phyloP scores from a whole-genome alignment of 2,329 filamentous ascomycete genomes.

The Cercospora sp. region DNA sequence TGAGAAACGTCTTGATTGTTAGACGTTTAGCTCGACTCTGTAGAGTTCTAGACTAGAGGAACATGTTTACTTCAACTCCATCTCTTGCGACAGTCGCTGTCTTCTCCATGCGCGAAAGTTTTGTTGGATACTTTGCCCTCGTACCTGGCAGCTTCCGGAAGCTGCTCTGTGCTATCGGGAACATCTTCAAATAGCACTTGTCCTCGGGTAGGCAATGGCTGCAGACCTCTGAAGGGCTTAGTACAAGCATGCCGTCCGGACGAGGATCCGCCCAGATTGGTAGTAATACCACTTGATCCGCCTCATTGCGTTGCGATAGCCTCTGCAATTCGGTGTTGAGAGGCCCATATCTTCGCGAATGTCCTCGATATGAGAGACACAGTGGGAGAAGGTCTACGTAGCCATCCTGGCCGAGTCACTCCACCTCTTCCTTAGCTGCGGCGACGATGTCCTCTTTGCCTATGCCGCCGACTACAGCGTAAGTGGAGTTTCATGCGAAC shows the following conservation, averaged over 20 bases:
- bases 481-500: too few relatives aligned
- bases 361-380: too few relatives aligned
- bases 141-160: background rate
- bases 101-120: background rate
- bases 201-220: background rate
- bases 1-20: background rate
- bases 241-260: background rate
- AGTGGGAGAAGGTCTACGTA: too few relatives aligned
- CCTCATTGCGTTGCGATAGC: background rate
- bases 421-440: too few relatives aligned
- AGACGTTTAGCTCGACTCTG: background rate
- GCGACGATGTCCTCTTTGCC: too few relatives aligned
- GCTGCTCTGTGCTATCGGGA: background rate
- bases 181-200: background rate
- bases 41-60: background rate
- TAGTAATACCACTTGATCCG: background rate
- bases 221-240: background rate
- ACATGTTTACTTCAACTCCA: background rate
- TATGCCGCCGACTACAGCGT: too few relatives aligned
- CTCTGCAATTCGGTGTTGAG: background rate
- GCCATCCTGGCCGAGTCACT: too few relatives aligned
- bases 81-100: background rate
- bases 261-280: background rate
- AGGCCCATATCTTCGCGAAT: too few relatives aligned
- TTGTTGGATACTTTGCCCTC: background rate